Evolutionary conservation across 1,284 basidiomycete genomes (phyloP).

Genomic region (Wallemia mellicola): DNA sequence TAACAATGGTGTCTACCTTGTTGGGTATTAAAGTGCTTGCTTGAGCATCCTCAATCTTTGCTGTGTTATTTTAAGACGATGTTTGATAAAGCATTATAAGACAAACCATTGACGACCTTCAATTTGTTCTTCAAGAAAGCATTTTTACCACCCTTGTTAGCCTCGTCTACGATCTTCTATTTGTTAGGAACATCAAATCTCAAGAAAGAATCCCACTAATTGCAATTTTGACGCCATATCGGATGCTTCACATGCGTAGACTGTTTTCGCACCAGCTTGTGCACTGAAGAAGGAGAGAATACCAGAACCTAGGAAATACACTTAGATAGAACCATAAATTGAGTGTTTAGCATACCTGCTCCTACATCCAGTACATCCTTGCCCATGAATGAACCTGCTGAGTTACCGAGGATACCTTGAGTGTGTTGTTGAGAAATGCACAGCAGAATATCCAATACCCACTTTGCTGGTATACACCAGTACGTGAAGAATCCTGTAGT

Average conservation of each 20-base stretch:
- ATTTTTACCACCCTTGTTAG: not conserved
- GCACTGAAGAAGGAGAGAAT: slow-evolving; percentile 1
- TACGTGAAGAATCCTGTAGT: not conserved
- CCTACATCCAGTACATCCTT: not conserved
- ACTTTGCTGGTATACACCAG: not conserved
- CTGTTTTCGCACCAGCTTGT: not conserved
- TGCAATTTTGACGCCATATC: not conserved
- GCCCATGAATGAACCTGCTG: not conserved
- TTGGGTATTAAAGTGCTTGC: not conserved
- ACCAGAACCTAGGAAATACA: not conserved
- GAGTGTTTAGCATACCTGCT: not conserved
- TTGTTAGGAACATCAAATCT: not conserved
- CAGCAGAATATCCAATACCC: not conserved
- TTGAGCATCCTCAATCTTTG: not conserved
- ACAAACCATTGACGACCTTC: not conserved
- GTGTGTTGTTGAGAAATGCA: not conserved
- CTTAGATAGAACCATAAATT: not conserved
- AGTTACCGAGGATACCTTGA: not conserved
- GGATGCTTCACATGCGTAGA: not conserved
- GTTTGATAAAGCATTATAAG: not conserved
- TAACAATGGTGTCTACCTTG: not conserved
- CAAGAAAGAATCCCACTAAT: not conserved
- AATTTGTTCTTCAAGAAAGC: not conserved
- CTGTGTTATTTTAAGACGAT: not conserved
- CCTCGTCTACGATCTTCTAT: not conserved